Evolutionary conservation across 139 green algal species (phyloP).

Genomic region (Tetraselmis chui): DNA sequence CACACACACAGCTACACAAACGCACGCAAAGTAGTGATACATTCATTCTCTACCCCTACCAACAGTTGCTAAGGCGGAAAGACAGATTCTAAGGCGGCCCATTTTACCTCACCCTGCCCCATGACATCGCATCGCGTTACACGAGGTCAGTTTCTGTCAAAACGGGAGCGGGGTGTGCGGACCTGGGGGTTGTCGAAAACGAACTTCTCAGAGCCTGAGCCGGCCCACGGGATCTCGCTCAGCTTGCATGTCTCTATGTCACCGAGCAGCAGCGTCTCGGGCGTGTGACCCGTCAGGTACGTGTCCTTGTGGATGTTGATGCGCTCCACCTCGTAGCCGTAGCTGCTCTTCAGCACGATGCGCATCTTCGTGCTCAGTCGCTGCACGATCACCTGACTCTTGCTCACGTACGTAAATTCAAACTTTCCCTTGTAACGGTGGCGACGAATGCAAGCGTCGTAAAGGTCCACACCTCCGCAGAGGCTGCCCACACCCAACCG

Average conservation of each 20-base stretch:
- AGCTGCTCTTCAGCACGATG: constrained; percentile 49
- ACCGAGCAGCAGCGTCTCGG: constrained; percentile 64
- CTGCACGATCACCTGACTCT: constrained; percentile 64
- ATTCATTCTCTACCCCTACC: too few species aligned
- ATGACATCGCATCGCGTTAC: too few species aligned
- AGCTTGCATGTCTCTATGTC: constrained; percentile 69
- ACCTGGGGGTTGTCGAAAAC: constrained; percentile 57
- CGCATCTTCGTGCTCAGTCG: constrained; percentile 45
- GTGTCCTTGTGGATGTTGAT: constrained; percentile 69
- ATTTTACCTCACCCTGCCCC: too few species aligned
- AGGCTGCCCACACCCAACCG: constrained; percentile 55
- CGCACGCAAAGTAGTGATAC: too few species aligned
- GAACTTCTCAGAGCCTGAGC: constrained; percentile 50
- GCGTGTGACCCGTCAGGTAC: constrained; percentile 63
- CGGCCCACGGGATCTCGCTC: constrained; percentile 56
- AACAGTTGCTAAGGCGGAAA: too few species aligned
- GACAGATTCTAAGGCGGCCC: too few species aligned
- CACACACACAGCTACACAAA: too few species aligned
- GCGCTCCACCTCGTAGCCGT: constrained; percentile 49
- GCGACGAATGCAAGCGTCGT: constrained; percentile 57
- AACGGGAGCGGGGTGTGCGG: too few species aligned
- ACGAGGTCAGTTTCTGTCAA: too few species aligned
- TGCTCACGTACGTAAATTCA: constrained; percentile 76
- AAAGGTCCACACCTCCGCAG: constrained; percentile 65
- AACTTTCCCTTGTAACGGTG: constrained; percentile 64